A percentile compares a stretch with the other conserved stretches of the same genome.
Evolutionary conservation across 371 early-diverging fungal species (phyloP).

Genomic region (Apophysomyces variabilis): DNA sequence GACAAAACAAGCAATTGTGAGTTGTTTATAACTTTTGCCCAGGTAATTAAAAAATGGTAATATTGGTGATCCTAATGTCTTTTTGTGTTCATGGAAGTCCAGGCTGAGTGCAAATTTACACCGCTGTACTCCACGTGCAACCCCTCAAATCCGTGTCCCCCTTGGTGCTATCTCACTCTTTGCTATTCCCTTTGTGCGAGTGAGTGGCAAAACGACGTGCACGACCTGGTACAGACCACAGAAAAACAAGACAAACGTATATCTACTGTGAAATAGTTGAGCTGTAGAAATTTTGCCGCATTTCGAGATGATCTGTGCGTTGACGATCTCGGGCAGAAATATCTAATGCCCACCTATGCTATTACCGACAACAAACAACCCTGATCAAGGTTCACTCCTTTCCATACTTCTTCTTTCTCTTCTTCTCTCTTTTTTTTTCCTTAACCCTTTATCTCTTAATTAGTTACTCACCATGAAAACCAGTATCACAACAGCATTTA

Average conservation of each 20-base stretch:
- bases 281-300: not conserved
- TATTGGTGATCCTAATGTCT: not conserved
- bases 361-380: not conserved
- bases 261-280: not conserved
- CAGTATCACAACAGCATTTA: not conserved
- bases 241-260: not conserved
- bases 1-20: not conserved
- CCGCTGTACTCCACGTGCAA: constrained; percentile 37
- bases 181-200: not conserved
- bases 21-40: not conserved
- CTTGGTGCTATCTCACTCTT: not conserved
- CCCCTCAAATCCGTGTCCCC: constrained; percentile 37
- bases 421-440: not conserved
- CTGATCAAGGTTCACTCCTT: constrained; percentile 8
- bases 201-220: not conserved
- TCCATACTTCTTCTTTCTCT: not conserved
- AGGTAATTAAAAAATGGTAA: not conserved
- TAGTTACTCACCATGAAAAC: not conserved
- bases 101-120: not conserved
- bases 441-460: not conserved
- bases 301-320: constrained; percentile 6
- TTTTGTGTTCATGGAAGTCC: not conserved
- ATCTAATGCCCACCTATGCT: not conserved
- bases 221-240: not conserved
- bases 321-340: not conserved